Evolutionary conservation across 768 basidiomycete genomes (phyloP).

Genomic region (Rhodotorula babjevae): DNA sequence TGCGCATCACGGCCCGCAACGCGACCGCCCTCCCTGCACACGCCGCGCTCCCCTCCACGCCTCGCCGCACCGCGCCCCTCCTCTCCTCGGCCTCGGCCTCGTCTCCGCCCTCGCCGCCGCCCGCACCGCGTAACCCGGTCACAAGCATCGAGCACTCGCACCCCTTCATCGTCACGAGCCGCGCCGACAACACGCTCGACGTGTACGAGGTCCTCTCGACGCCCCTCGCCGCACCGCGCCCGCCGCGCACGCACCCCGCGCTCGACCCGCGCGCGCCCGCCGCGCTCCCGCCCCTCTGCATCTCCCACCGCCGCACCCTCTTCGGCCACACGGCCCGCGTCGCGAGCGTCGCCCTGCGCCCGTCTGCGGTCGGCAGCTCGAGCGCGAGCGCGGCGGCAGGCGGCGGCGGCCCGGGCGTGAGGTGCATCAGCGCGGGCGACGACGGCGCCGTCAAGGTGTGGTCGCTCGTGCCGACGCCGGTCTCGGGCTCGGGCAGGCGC

Average conservation of each 20-base stretch:
- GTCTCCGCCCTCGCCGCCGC: background rate
- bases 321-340: conserved; percentile 36
- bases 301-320: conserved; percentile 19
- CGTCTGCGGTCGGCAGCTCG: no score
- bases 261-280: background rate
- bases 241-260: background rate
- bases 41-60: background rate
- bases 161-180: conserved; percentile 21
- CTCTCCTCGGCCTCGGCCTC: no score
- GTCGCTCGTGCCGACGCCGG: background rate
- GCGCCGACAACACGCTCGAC: conserved; percentile 26
- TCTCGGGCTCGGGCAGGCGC: background rate
- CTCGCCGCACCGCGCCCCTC: background rate
- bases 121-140: background rate
- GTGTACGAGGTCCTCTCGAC: conserved; percentile 15
- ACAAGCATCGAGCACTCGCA: conserved; percentile 23
- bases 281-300: background rate
- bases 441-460: conserved; percentile 34
- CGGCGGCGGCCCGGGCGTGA: background rate
- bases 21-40: background rate
- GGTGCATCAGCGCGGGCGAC: conserved; percentile 27
- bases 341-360: conserved; percentile 15
- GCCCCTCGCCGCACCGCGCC: no score
- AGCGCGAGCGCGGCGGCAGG: no score
- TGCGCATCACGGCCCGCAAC: background rate